A percentile compares a stretch with the other conserved stretches of the same genome.
These are phyloP conservation scores for Thuidium tamariscinum DNA, from an alignment of 225 moss, liverwort and hornwort species.

Conservation along the genomic window DNA sequence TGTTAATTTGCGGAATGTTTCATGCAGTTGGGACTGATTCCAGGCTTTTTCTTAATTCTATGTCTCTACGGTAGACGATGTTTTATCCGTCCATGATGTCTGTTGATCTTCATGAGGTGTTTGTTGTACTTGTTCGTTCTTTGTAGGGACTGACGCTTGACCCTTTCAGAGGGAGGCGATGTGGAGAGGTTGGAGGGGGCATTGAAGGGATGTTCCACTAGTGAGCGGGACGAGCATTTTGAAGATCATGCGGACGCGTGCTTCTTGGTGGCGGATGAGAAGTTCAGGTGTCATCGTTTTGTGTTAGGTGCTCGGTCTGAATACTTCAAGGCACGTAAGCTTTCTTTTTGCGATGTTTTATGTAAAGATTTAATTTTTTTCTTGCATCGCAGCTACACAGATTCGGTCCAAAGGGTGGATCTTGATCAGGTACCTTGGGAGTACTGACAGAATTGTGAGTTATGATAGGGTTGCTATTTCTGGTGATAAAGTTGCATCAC, in stretches of 20 bases:
- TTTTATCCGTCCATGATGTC: neutral
- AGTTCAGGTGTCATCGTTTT: too few relatives aligned
- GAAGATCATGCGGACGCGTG: too few relatives aligned
- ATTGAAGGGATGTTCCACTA: too few relatives aligned
- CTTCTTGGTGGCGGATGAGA: too few relatives aligned
- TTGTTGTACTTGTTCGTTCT: neutral
- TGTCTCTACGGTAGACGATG: neutral
- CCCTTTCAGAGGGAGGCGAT: too few relatives aligned
- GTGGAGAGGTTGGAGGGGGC: too few relatives aligned
- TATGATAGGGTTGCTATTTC: neutral
- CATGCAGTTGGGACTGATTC: neutral
- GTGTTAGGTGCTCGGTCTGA: too few relatives aligned
- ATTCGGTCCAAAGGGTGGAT: slow-evolving; percentile 56
- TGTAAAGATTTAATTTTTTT: neutral
- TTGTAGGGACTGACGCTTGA: neutral
- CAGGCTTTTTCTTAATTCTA: neutral
- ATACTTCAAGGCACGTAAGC: slow-evolving; percentile 53
- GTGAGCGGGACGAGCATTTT: too few relatives aligned
- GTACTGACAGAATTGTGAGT: neutral
- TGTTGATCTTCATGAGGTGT: neutral
- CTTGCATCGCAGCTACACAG: slow-evolving; percentile 53
- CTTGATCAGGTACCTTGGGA: slow-evolving; percentile 50
- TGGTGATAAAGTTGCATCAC: neutral
- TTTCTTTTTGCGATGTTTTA: neutral
- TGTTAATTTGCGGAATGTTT: neutral